phyloP scores from a whole-genome alignment of 176 grass and related monocot genomes.

The Carex myosuroides region DNA sequence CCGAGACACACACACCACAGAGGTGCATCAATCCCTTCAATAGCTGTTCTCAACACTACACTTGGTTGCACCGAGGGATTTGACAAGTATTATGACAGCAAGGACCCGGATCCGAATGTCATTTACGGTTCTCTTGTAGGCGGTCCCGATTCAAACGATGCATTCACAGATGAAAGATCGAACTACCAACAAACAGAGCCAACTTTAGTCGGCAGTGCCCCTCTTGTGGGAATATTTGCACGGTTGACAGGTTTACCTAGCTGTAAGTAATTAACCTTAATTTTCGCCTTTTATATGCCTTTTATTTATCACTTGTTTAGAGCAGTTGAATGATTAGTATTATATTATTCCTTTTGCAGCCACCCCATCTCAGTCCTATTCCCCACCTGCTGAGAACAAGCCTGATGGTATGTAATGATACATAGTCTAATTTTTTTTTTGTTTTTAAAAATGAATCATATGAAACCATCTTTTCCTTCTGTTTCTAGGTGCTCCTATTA shows the following conservation, averaged over 20 bases:
- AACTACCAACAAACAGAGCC: constrained; percentile 78
- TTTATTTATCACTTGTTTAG: not conserved
- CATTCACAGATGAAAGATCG: constrained; percentile 55
- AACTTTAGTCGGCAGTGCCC: constrained; percentile 47
- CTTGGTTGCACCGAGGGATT: constrained; percentile 78
- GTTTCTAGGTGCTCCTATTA: constrained; percentile 28
- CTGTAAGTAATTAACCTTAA: not conserved
- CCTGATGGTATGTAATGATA: not conserved
- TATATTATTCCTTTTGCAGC: not conserved
- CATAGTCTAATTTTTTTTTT: not conserved
- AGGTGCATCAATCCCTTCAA: constrained; percentile 74
- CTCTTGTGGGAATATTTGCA: constrained; percentile 66
- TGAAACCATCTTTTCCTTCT: not conserved
- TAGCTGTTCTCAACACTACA: constrained; percentile 16
- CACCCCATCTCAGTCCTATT: not conserved
- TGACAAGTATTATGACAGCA: constrained; percentile 60
- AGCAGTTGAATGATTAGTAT: not conserved
- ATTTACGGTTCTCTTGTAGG: constrained; percentile 73
- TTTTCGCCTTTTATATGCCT: not conserved
- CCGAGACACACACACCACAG: constrained; percentile 78
- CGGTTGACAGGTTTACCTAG: constrained; percentile 25
- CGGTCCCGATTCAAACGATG: constrained; percentile 55
- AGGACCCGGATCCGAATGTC: constrained; percentile 53
- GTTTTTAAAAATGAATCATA: not conserved
- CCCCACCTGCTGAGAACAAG: not conserved